phyloP scores from a whole-genome alignment of 257 asterid genomes.

The Leptodermis oblonga region DNA sequence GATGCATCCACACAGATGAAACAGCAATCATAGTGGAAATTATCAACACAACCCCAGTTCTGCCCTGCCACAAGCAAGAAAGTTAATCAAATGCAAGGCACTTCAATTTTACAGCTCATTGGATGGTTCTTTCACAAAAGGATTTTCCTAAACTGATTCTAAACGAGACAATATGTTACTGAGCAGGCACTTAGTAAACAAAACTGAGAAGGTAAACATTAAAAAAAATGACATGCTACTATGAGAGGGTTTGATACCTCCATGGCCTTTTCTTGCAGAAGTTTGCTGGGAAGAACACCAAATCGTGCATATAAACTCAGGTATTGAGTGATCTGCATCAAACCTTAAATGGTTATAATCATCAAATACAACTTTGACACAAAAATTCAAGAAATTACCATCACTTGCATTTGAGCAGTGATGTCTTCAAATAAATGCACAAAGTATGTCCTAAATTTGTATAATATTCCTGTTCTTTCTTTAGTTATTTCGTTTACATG shows the following conservation, averaged over 20 bases:
- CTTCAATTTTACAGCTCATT: neutral
- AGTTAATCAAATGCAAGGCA: constrained; percentile 12
- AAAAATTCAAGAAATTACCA: neutral
- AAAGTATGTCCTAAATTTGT: neutral
- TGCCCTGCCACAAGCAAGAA: constrained; percentile 75
- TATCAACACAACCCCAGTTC: constrained; percentile 91
- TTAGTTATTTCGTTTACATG: neutral
- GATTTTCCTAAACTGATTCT: neutral
- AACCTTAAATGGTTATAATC: neutral
- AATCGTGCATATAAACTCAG: constrained; percentile 51
- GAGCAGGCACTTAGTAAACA: neutral
- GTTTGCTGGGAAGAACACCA: constrained; percentile 81
- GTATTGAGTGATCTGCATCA: constrained; percentile 70
- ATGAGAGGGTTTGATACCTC: constrained; percentile 38
- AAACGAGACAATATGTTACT: neutral
- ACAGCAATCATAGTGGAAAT: constrained; percentile 64
- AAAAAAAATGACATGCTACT: neutral
- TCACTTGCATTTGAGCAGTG: neutral
- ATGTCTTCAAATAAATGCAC: neutral
- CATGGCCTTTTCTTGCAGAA: constrained; percentile 63
- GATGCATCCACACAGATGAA: constrained; percentile 86
- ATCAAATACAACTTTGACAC: neutral
- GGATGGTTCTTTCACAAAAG: neutral
- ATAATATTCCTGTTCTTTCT: neutral
- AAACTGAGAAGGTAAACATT: neutral